Conservation (phyloP, 2,329 filamentous ascomycete species). For the Mycocentrospora acerina region DNA sequence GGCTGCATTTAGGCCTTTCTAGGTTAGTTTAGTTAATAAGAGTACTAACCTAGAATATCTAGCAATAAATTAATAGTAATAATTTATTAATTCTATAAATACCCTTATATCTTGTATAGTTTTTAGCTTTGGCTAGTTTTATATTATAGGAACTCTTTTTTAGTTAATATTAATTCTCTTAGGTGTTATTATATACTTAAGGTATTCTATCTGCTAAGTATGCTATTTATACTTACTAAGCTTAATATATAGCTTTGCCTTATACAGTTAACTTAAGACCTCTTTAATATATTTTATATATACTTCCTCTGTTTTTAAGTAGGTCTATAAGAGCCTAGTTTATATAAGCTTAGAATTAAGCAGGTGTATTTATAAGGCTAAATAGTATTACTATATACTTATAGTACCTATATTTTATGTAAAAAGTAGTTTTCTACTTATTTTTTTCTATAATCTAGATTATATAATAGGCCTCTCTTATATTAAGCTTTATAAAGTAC, state of each 20-base stretch:
- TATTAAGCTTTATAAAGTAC: no score
- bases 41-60: background rate
- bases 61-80: no score
- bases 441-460: background rate
- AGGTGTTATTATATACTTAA: conserved; percentile 3
- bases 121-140: conserved; percentile 3
- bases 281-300: conserved; percentile 3
- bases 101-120: conserved; percentile 1
- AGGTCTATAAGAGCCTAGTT: no score
- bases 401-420: no score
- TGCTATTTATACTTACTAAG: no score
- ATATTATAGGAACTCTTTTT: conserved; percentile 1
- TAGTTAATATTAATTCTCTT: conserved; percentile 1
- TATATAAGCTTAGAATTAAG: conserved; percentile 1
- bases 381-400: no score
- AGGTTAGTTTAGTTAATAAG: conserved; percentile 1
- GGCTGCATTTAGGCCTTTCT: background rate
- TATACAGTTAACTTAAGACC: background rate
- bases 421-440: conserved; percentile 1
- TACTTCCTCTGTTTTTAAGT: conserved; percentile 2
- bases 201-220: conserved; percentile 1
- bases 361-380: background rate
- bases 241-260: no score
- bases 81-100: conserved; percentile 8
- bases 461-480: background rate